Conservation (phyloP, 257 asterid species). For the Solanum tarijense region DNA sequence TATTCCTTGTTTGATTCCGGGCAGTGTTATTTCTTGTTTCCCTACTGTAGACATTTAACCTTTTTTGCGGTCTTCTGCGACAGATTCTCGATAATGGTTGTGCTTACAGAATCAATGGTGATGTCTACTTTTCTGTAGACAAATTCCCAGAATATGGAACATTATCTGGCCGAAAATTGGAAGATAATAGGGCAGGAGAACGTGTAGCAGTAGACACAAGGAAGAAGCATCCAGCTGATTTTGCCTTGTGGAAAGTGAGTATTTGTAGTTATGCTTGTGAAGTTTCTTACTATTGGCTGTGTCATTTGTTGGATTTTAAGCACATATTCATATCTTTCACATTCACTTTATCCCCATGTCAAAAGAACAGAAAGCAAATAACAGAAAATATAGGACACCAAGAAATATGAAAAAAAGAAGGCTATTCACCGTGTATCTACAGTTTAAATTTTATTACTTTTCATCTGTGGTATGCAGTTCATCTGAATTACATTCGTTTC, state of each 20-base stretch:
- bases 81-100: conserved; percentile 76
- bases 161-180: conserved; percentile 82
- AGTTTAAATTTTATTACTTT: not conserved
- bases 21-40: not conserved
- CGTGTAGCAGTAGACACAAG: conserved; percentile 87
- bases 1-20: not conserved
- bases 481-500: not conserved
- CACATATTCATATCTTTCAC: not conserved
- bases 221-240: conserved; percentile 92
- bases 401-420: not conserved
- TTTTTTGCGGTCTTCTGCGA: conserved; percentile 5
- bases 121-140: conserved; percentile 90
- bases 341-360: not conserved
- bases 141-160: conserved; percentile 78
- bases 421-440: not conserved
- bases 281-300: not conserved
- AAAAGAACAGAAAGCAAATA: not conserved
- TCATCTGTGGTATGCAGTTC: no score
- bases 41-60: not conserved
- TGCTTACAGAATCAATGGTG: conserved; percentile 68
- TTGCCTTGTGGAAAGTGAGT: conserved; percentile 95
- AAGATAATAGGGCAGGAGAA: conserved; percentile 95
- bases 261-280: not conserved
- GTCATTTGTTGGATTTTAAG: not conserved
- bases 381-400: not conserved